Evolutionary conservation across 2,329 filamentous ascomycete genomes (phyloP).

Genomic region (Canariomyces notabilis): DNA sequence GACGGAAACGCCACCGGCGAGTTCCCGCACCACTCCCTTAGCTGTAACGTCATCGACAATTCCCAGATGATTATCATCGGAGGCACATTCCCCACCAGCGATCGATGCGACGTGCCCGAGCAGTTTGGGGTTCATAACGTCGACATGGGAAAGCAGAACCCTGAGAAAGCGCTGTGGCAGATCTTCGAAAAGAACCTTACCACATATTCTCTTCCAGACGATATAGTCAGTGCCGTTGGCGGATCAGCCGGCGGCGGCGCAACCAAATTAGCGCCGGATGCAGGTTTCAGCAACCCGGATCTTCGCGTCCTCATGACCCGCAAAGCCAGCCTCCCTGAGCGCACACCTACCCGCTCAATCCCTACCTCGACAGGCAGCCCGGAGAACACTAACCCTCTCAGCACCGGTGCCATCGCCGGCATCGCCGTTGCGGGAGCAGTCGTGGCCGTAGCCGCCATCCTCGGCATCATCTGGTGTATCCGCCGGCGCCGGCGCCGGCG

Average conservation of each 20-base stretch:
- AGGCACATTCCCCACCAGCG: slow-evolving; percentile 48
- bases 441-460: slow-evolving; percentile 26
- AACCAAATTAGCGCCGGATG: slow-evolving; percentile 44
- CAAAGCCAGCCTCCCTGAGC: slow-evolving; percentile 39
- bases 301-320: slow-evolving; percentile 50
- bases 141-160: slow-evolving; percentile 47
- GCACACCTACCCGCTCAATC: slow-evolving; percentile 47
- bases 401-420: slow-evolving; percentile 40
- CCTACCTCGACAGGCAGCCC: slow-evolving; percentile 18
- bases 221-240: slow-evolving; percentile 46
- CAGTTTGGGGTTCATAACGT: slow-evolving; percentile 53
- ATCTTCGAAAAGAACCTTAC: slow-evolving; percentile 46
- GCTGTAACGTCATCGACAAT: slow-evolving; percentile 52
- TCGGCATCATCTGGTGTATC: slow-evolving; percentile 30
- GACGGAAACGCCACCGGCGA: slow-evolving; percentile 35
- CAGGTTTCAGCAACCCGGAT: slow-evolving; percentile 47
- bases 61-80: slow-evolving; percentile 61
- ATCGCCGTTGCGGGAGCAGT: slow-evolving; percentile 38
- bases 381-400: slow-evolving; percentile 20
- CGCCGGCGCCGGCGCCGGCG: slow-evolving; percentile 21
- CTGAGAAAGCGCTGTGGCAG: slow-evolving; percentile 44
- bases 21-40: slow-evolving; percentile 50
- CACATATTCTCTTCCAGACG: slow-evolving; percentile 49
- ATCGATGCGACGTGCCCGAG: slow-evolving; percentile 47
- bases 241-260: slow-evolving; percentile 49